Evolutionary conservation across 2,329 filamentous ascomycete genomes (phyloP).

Genomic region (Clonostachys solani): DNA sequence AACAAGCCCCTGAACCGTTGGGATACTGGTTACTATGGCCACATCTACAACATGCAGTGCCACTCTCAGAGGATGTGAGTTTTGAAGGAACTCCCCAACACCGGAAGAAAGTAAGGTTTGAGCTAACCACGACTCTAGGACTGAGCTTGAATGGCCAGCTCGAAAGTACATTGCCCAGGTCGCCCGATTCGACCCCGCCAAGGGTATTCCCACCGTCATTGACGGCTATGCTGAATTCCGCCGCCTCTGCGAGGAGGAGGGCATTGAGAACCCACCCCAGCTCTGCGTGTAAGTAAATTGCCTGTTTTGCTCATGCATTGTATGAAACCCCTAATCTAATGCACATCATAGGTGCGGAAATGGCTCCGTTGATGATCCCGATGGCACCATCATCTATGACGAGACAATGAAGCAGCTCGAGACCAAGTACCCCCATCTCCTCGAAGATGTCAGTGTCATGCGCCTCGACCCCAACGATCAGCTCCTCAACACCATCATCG

Average conservation of each 20-base stretch:
- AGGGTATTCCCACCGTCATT: conserved; percentile 75
- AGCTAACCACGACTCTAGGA: conserved; percentile 10
- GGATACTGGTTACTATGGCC: conserved; percentile 70
- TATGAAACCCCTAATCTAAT: neutral
- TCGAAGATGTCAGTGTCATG: conserved; percentile 67
- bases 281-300: conserved; percentile 54
- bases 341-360: conserved; percentile 55
- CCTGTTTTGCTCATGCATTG: neutral
- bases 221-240: conserved; percentile 72
- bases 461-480: conserved; percentile 76
- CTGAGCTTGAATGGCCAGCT: conserved; percentile 52
- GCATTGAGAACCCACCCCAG: conserved; percentile 56
- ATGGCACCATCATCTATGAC: conserved; percentile 69
- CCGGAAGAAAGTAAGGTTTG: conserved; percentile 3
- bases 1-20: conserved; percentile 71
- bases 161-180: conserved; percentile 75
- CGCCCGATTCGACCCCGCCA: conserved; percentile 78
- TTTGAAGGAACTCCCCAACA: neutral
- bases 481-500: conserved; percentile 71
- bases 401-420: conserved; percentile 66
- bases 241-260: conserved; percentile 49
- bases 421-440: conserved; percentile 55
- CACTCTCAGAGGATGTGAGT: conserved; percentile 49
- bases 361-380: conserved; percentile 76
- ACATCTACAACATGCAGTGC: conserved; percentile 65